These are phyloP conservation scores for Penicillium aurantiogriseum DNA, from an alignment of 2,329 filamentous ascomycete genomes.

Conservation along the genomic window DNA sequence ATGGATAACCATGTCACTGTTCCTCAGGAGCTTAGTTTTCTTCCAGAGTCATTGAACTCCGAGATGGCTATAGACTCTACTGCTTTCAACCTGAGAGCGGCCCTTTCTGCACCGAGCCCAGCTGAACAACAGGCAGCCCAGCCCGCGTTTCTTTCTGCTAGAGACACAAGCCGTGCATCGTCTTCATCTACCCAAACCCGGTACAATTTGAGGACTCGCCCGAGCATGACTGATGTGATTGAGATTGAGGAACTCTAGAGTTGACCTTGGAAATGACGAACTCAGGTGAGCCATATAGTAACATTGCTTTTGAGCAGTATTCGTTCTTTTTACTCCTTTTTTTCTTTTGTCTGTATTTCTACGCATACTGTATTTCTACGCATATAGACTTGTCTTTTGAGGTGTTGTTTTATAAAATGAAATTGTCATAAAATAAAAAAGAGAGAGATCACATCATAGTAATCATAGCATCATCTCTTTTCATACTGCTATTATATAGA, in stretches of 20 bases:
- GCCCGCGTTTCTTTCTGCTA: not conserved
- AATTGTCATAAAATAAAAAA: too few relatives aligned
- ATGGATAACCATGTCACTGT: not conserved
- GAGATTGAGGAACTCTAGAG: not conserved
- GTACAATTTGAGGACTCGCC: not conserved
- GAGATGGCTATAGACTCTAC: not conserved
- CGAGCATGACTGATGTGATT: not conserved
- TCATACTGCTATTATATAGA: too few relatives aligned
- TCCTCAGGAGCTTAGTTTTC: not conserved
- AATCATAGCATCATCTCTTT: too few relatives aligned
- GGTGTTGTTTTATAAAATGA: not conserved
- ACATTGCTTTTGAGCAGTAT: not conserved
- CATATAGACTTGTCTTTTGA: not conserved
- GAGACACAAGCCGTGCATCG: not conserved
- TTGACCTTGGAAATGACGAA: not conserved
- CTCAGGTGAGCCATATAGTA: not conserved
- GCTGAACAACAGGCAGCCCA: not conserved
- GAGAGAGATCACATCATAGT: not conserved
- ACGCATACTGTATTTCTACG: not conserved
- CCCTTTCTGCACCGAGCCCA: too few relatives aligned
- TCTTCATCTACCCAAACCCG: not conserved
- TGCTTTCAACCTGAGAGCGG: too few relatives aligned
- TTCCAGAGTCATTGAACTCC: not conserved
- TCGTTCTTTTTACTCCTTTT: not conserved
- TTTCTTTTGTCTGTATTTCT: not conserved